Evolutionary conservation across 768 basidiomycete genomes (phyloP), one percentile per base, ranked within the genome.

Genomic region (Lactarius trivialis): DNA sequence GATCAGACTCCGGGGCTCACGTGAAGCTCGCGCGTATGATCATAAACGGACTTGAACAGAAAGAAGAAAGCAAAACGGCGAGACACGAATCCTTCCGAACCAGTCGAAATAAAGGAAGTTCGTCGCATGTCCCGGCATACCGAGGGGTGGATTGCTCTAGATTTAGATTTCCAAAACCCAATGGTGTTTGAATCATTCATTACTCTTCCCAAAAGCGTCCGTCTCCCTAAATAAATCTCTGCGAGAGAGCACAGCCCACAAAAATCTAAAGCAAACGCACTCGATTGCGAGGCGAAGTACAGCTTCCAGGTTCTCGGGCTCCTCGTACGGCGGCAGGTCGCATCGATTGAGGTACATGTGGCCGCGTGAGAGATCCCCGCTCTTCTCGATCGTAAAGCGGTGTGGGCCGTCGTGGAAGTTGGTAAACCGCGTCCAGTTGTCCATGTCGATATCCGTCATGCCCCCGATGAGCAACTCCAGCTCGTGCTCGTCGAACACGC

Each of bases 291-390:
- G 88, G 45, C 86, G 82, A 55, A 97, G 72, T 74, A 93, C 94
- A 71, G 85, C 85, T 73, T 96, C 93, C 63, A 96, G 73, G 68
- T 84, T 89, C 73, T 91, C 87, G 69, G 90, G 92, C 71, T 91
- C 88, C 68, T 90, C 83, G 72, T 97, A 97, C 17, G 92, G 89
- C 0, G 93, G 93, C 26, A 97, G 74, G 71, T 97, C 93, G 55
- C 92, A 76, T 54, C 88, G 77, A 71, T 96, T 96, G 81, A 97
- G 96, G 75, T 94, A 97, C 2, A 93, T 97, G 72, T 96, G 94
- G 68, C 87, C 89, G 71, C 94, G 84, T 2, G 94, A 94, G 54
- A 97, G 73, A 51, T 96, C 93, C 5, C 94, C 94, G 24, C 87
- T 88, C 75, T 96, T 96, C 75, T 97, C 93, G 63, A 97, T 94